These are phyloP conservation scores for Mucor velutinosus DNA, from an alignment of 371 early-diverging fungal genomes.

Conservation along the genomic window DNA sequence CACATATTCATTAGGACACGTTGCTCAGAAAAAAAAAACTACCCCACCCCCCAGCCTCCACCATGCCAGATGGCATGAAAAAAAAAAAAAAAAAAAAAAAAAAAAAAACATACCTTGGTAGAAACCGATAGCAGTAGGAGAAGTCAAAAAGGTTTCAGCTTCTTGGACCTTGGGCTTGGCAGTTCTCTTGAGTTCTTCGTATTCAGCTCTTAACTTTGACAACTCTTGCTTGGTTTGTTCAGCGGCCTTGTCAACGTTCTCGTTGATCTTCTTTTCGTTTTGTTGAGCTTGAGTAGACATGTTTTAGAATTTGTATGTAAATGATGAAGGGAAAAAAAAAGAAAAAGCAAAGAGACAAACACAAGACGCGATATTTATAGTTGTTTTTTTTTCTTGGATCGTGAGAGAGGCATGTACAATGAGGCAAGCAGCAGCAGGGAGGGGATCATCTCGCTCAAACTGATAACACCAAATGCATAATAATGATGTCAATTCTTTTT, in stretches of 20 bases:
- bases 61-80: neutral
- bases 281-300: constrained; percentile 2
- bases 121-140: constrained; percentile 44
- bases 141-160: constrained; percentile 37
- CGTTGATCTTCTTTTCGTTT: constrained; percentile 21
- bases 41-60: neutral
- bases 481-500: neutral
- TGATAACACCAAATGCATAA: constrained; percentile 2
- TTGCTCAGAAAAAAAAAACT: too few species aligned
- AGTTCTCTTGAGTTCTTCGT: constrained; percentile 37
- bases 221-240: constrained; percentile 38
- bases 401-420: neutral
- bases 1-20: neutral
- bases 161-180: constrained; percentile 42
- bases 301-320: neutral
- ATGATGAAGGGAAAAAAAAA: neutral
- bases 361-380: neutral
- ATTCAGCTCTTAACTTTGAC: constrained; percentile 35
- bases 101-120: constrained; percentile 37
- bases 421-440: neutral
- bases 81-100: neutral
- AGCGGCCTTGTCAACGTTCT: constrained; percentile 34
- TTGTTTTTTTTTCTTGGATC: neutral
- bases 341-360: neutral
- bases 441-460: neutral